Percentiles rank a stretch among this genome's conserved stretches.
phyloP scores from a whole-genome alignment of 352 stramenopile genomes.

The Globisporangium iwayamae region DNA sequence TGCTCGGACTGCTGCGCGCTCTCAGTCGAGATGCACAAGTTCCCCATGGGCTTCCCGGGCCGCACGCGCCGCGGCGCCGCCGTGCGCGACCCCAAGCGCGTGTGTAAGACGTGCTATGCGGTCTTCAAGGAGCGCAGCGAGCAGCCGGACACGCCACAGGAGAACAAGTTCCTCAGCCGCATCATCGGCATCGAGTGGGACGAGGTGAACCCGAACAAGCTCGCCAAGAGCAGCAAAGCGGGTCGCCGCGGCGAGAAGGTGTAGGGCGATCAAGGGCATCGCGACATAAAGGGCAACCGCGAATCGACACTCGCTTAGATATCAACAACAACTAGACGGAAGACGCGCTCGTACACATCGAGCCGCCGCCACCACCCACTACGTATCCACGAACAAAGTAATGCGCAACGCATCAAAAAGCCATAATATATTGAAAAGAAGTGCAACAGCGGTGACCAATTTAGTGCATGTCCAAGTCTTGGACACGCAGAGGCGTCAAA shows the following conservation, averaged over 20 bases:
- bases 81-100: slow-evolving; percentile 61
- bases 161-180: slow-evolving; percentile 69
- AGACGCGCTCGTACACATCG: too few relatives aligned
- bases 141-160: slow-evolving; percentile 52
- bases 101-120: slow-evolving; percentile 86
- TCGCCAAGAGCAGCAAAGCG: slow-evolving; percentile 36
- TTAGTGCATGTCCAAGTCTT: too few relatives aligned
- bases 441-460: too few relatives aligned
- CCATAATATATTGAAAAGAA: too few relatives aligned
- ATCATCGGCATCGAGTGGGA: slow-evolving; percentile 87
- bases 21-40: slow-evolving; percentile 71
- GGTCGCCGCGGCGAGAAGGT: slow-evolving; percentile 63
- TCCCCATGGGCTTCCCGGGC: slow-evolving; percentile 81
- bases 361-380: too few relatives aligned
- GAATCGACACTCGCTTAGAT: not conserved
- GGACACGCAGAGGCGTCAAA: too few relatives aligned
- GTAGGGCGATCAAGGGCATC: slow-evolving; percentile 12
- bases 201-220: slow-evolving; percentile 87
- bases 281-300: too few relatives aligned
- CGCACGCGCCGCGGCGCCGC: slow-evolving; percentile 63
- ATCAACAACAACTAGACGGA: not conserved
- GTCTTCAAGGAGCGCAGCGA: slow-evolving; percentile 82
- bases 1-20: slow-evolving; percentile 69
- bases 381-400: too few relatives aligned
- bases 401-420: too few relatives aligned